Evolutionary conservation across 768 basidiomycete species (phyloP), one percentile per base, ranked within the genome.

Genomic region (Dioszegia aurantiaca): DNA sequence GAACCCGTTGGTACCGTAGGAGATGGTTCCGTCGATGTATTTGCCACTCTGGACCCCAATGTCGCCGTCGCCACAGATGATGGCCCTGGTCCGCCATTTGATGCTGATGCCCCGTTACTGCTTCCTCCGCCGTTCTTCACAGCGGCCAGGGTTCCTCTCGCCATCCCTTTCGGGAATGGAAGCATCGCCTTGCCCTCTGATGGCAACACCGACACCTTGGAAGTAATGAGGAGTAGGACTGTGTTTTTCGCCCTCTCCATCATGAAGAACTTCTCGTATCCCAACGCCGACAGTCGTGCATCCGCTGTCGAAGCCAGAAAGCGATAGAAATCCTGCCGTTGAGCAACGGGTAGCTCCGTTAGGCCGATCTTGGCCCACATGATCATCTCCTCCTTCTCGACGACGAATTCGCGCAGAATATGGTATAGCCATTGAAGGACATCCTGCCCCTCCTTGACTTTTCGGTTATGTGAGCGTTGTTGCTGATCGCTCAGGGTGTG

Each of bases 341-440:
- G 56, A 8, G n/a, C 4, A 3, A 26, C 17, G 3, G 51, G 37
- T 19, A 64, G n/a, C 56, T 71, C 69, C 5, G 62, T 60, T n/a
- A 71, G 23, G 17, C 39, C 62, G 27, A 71, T 62, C 27, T 42
- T 60, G 4, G 36, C 67, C 69, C 69, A 71, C 28, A 37, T 45
- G 2, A 11, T 30, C 17, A 56, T 19, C 21, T 59, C 56, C 6
- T 46, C 45, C n/a, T n/a, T n/a, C 16, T 37, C 21, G 6, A 56
- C 21, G 1, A 45, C 54, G 12, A 67, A 44, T 19, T 68, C 57
- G 6, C 36, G n/a, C 23, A 71, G 31, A 9, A 62, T 39, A 4
- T 48, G 42, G 24, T 58, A 71, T 17, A 71, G 43, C 67, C 67
- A 71, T 36, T 65, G 59, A 17, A 66, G 23, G 19, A 68, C 52